These are phyloP conservation scores for Hericium alpestre DNA, from an alignment of 768 basidiomycete genomes.

Conservation along the genomic window DNA sequence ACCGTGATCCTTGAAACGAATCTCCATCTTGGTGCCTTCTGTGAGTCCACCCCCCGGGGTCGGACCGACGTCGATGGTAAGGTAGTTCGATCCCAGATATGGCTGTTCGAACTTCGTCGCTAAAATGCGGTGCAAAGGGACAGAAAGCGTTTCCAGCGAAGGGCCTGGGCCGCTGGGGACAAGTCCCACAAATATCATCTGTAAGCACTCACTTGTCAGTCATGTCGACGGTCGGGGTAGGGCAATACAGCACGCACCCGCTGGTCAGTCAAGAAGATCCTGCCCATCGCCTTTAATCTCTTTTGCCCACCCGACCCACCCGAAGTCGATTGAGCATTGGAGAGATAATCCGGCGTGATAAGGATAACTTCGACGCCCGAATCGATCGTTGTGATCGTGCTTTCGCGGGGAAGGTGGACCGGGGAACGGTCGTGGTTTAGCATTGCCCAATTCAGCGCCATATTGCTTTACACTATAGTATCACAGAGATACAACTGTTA, in stretches of 20 bases:
- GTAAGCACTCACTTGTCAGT: background rate
- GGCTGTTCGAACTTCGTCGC: slow-evolving; percentile 71
- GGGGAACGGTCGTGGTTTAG: slow-evolving; percentile 46
- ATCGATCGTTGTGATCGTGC: slow-evolving; percentile 43
- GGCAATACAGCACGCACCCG: slow-evolving; percentile 35
- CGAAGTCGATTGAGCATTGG: slow-evolving; percentile 29
- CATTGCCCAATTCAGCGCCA: slow-evolving; percentile 79
- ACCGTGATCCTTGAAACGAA: slow-evolving; percentile 55
- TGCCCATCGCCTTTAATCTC: slow-evolving; percentile 50
- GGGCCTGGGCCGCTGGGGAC: slow-evolving; percentile 15
- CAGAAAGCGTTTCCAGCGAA: slow-evolving; percentile 32
- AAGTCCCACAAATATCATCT: slow-evolving; percentile 50
- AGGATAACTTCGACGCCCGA: slow-evolving; percentile 50
- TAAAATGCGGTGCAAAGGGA: slow-evolving; percentile 56
- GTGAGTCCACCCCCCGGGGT: slow-evolving; percentile 57
- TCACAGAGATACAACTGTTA: too few species aligned
- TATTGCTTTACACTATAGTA: slow-evolving; percentile 16
- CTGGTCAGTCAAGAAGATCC: slow-evolving; percentile 58
- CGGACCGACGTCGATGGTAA: slow-evolving; percentile 57
- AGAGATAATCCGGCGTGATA: slow-evolving; percentile 43
- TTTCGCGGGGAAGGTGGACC: slow-evolving; percentile 55
- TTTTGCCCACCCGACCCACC: slow-evolving; percentile 46
- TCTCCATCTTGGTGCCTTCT: slow-evolving; percentile 51
- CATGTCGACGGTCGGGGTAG: background rate
- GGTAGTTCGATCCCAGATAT: slow-evolving; percentile 56